phyloP scores from a whole-genome alignment of 2,329 filamentous ascomycete species.

The Dothideomycetes sp. region DNA sequence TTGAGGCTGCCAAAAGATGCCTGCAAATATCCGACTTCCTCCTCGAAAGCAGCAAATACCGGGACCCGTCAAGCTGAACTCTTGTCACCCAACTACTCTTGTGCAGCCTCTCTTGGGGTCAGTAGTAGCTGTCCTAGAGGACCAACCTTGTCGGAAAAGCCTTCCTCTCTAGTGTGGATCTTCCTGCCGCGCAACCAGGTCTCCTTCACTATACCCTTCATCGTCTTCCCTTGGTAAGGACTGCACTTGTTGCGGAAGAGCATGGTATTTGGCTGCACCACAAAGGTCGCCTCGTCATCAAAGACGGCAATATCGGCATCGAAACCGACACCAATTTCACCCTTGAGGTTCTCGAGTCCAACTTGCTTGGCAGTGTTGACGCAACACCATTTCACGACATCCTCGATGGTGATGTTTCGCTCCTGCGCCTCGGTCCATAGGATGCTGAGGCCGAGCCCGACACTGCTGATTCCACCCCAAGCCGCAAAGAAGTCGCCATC shows the following conservation, averaged over 20 bases:
- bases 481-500: slow-evolving; percentile 86
- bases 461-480: slow-evolving; percentile 92
- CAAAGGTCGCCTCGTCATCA: slow-evolving; percentile 71
- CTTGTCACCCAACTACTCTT: too few species aligned
- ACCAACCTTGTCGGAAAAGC: slow-evolving; percentile 48
- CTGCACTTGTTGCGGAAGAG: slow-evolving; percentile 89
- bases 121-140: slow-evolving; percentile 41
- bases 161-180: slow-evolving; percentile 59
- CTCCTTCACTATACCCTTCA: slow-evolving; percentile 69
- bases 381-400: slow-evolving; percentile 78
- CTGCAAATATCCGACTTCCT: too few species aligned
- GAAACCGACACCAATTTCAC: slow-evolving; percentile 67
- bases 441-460: slow-evolving; percentile 85
- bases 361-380: slow-evolving; percentile 82
- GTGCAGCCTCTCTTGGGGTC: slow-evolving; percentile 29
- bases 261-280: slow-evolving; percentile 63
- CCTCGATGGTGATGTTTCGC: slow-evolving; percentile 52
- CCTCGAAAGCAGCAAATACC: too few species aligned
- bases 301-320: slow-evolving; percentile 91
- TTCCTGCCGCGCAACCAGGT: slow-evolving; percentile 72
- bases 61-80: too few species aligned
- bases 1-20: too few species aligned
- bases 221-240: slow-evolving; percentile 72
- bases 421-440: slow-evolving; percentile 67
- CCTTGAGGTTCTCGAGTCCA: slow-evolving; percentile 70